Percentiles rank a stretch among this genome's conserved stretches.
phyloP scores from a whole-genome alignment of 1,284 basidiomycete species.

The Ganoderma multipileum region DNA sequence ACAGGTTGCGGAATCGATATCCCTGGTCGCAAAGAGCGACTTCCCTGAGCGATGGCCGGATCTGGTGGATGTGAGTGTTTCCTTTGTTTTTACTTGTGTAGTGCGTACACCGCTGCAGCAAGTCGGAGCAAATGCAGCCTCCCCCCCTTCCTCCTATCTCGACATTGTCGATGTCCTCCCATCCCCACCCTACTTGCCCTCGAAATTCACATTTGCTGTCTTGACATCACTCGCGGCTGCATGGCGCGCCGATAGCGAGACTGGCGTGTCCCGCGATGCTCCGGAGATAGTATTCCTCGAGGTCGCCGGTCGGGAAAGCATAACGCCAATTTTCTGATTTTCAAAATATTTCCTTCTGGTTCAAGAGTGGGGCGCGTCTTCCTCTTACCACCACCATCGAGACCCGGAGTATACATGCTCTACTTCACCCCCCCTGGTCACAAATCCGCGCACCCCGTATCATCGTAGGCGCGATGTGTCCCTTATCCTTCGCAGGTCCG shows the following conservation, averaged over 20 bases:
- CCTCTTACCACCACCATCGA: background rate
- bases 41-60: constrained; percentile 88
- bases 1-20: constrained; percentile 90
- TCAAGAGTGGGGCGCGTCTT: background rate
- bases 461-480: background rate
- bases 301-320: background rate
- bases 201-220: background rate
- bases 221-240: too few species aligned
- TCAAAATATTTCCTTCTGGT: background rate
- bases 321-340: background rate
- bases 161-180: background rate
- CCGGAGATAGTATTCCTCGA: background rate
- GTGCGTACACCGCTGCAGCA: background rate
- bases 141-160: background rate
- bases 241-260: background rate
- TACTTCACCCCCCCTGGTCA: background rate
- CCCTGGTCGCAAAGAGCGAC: constrained; percentile 86
- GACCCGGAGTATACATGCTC: background rate
- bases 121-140: background rate
- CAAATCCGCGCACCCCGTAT: background rate
- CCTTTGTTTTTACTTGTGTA: background rate
- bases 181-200: too few species aligned
- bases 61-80: constrained; percentile 57
- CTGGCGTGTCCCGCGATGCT: background rate
- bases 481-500: background rate